These are phyloP conservation scores for Hylodesmum podocarpum DNA, from an alignment of 306 rosid species.

Conservation along the genomic window DNA sequence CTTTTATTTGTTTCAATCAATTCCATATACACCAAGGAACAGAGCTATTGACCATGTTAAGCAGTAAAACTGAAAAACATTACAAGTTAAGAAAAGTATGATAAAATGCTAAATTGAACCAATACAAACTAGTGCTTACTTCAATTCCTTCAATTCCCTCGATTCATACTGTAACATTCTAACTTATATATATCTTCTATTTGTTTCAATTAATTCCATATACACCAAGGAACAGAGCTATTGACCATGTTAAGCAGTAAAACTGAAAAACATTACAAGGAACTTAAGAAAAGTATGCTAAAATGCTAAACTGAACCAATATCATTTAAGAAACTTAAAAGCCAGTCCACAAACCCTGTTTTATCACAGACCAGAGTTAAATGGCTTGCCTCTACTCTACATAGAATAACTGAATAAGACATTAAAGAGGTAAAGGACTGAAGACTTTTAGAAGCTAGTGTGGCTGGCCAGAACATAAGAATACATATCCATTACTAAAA, in stretches of 20 bases:
- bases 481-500: neutral
- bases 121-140: neutral
- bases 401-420: neutral
- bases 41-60: neutral
- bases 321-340: neutral
- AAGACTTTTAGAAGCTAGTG: neutral
- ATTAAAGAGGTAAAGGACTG: neutral
- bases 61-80: neutral
- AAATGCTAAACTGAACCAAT: slow-evolving; percentile 9
- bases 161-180: neutral
- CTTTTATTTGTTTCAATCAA: neutral
- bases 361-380: neutral
- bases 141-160: neutral
- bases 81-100: neutral
- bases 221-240: neutral
- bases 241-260: neutral
- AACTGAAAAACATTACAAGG: neutral
- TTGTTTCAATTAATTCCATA: slow-evolving; percentile 13
- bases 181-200: neutral
- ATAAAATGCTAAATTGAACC: slow-evolving; percentile 8
- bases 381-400: neutral
- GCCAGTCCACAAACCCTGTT: neutral
- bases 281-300: slow-evolving; percentile 1
- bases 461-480: neutral
- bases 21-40: neutral